Evolutionary conservation across 2,329 filamentous ascomycete species (phyloP), one percentile per base, ranked within the genome.

Genomic region (Talaromyces amestolkiae): DNA sequence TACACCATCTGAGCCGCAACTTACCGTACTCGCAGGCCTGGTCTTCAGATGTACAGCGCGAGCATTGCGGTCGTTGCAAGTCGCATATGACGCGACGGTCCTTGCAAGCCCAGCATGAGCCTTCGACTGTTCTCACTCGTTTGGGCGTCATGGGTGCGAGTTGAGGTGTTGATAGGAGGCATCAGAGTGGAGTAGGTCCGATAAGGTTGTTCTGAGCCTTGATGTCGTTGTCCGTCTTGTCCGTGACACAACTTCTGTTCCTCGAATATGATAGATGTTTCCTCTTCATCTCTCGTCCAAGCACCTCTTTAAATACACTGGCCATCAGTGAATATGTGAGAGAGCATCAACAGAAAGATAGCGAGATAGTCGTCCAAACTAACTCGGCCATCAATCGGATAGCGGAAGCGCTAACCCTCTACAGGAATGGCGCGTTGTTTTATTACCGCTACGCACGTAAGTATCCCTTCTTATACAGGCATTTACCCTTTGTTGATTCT

Each of bases 81-180:
- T 81, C 79, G 67, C 79, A 81, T 66, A 81, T 80, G 51, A 81
- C 78, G 27, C 79, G 73, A 11, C 79, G 75, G 58, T 81, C 79
- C 68, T 80, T 81, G 71, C 79, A 81, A 24, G 76, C 73, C 79
- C 79, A 81, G 67, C 79, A 81, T 6, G 79, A 81, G n/a, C 79
- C 79, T 67, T 76, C 72, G 59, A 78, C 74, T 27, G 73, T 72
- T 51, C 71, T 64, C 27, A 71, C 62, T 58, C 70, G 67, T 58
- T 71, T 72, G 15, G 68, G 66, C n/a, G 67, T 65, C 70, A 71
- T 71, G 59, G 56, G 58, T 31, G 47, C 22, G 24, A 53, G 49
- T 31, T 13, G 41, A 41, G 22, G 17, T 24, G 37, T 45, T 47
- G 24, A 45, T 53, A 17, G 54, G 15, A 63, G 61, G 51, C 61